Evolutionary conservation across 2,329 filamentous ascomycete genomes (phyloP).

Genomic region (Calonectria crousiana): DNA sequence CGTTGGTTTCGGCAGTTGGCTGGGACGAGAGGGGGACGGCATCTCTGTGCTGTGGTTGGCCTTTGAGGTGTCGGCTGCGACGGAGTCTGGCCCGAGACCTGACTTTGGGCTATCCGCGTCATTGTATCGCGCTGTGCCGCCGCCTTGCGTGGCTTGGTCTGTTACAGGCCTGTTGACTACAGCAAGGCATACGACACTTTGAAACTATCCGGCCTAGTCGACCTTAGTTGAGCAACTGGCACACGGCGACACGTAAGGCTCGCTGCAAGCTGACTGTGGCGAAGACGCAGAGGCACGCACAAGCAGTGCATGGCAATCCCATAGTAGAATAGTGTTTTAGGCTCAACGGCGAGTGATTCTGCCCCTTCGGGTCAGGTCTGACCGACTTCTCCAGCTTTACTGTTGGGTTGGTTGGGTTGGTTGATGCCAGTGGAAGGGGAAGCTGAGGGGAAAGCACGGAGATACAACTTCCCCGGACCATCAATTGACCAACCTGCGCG

Average conservation of each 20-base stretch:
- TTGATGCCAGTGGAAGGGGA: neutral
- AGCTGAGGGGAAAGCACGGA: neutral
- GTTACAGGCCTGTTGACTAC: slow-evolving; percentile 2
- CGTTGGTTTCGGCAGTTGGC: slow-evolving; percentile 12
- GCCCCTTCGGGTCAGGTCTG: slow-evolving; percentile 14
- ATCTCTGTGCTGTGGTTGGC: neutral
- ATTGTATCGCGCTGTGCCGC: slow-evolving; percentile 15
- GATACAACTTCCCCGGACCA: neutral
- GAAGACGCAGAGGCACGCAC: neutral
- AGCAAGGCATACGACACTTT: slow-evolving; percentile 5
- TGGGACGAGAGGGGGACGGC: neutral
- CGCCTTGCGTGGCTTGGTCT: slow-evolving; percentile 14
- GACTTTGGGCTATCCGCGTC: slow-evolving; percentile 6
- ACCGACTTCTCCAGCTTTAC: slow-evolving; percentile 18
- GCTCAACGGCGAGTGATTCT: neutral
- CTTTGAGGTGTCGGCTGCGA: slow-evolving; percentile 11
- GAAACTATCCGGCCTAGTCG: slow-evolving; percentile 17
- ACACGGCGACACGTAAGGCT: neutral
- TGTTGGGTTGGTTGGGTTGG: neutral
- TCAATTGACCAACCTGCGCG: slow-evolving; percentile 6
- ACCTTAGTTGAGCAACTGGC: slow-evolving; percentile 5
- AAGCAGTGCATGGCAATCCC: neutral
- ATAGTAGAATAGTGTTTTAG: slow-evolving; percentile 3
- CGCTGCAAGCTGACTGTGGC: neutral
- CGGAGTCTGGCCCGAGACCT: slow-evolving; percentile 11